phyloP scores from a whole-genome alignment of 2,329 filamentous ascomycete species.

The Colletotrichum musicola region DNA sequence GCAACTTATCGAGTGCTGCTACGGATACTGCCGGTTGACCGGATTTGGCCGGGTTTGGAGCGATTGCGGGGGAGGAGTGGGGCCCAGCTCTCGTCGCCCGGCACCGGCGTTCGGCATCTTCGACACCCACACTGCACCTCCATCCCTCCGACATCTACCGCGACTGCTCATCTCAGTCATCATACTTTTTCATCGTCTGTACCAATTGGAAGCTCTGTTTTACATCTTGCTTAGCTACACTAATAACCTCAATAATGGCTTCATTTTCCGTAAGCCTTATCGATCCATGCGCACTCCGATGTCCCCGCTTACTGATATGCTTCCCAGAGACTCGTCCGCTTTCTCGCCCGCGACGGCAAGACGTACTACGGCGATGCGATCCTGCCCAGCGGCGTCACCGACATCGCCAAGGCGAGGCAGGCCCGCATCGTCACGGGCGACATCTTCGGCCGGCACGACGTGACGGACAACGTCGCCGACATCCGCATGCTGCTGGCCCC shows the following conservation, averaged over 20 bases:
- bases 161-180: neutral
- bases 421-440: slow-evolving; percentile 74
- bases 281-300: neutral
- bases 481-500: slow-evolving; percentile 72
- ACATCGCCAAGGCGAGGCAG: slow-evolving; percentile 71
- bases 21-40: too few relatives aligned
- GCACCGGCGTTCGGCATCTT: too few relatives aligned
- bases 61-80: too few relatives aligned
- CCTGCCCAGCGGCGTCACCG: slow-evolving; percentile 69
- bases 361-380: slow-evolving; percentile 82
- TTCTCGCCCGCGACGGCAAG: slow-evolving; percentile 77
- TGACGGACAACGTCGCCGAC: slow-evolving; percentile 72
- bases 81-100: too few relatives aligned
- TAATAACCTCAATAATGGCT: slow-evolving; percentile 14
- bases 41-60: too few relatives aligned
- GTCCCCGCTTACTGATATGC: slow-evolving; percentile 18
- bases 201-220: neutral
- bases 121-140: too few relatives aligned
- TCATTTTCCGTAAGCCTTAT: slow-evolving; percentile 57
- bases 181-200: neutral
- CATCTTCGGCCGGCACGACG: slow-evolving; percentile 73
- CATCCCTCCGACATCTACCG: neutral
- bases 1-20: too few relatives aligned
- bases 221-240: neutral
- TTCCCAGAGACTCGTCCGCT: slow-evolving; percentile 76